A percentile compares a stretch with the other conserved stretches of the same genome.
These are phyloP conservation scores for Pseudopithomyces maydicus DNA, from an alignment of 2,329 filamentous ascomycete genomes.

Conservation along the genomic window DNA sequence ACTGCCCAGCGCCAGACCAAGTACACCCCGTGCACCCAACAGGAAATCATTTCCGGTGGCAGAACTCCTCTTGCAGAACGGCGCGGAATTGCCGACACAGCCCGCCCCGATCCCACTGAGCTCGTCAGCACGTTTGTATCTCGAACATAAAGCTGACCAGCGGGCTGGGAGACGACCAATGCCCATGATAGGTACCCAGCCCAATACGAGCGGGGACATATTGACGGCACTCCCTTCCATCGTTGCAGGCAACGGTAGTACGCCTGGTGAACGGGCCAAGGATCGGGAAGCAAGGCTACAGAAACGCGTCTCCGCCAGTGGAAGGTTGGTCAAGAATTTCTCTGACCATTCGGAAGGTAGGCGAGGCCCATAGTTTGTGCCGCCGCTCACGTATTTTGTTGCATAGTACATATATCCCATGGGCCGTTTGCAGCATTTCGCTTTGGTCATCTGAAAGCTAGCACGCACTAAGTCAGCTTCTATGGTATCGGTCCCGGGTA, in stretches of 20 bases:
- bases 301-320: slow-evolving; percentile 47
- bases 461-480: slow-evolving; percentile 7
- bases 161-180: slow-evolving; percentile 42
- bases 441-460: slow-evolving; percentile 37
- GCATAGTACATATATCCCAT: slow-evolving; percentile 43
- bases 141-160: slow-evolving; percentile 74
- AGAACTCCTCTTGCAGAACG: slow-evolving; percentile 91
- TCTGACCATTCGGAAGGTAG: slow-evolving; percentile 39
- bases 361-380: slow-evolving; percentile 36
- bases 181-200: slow-evolving; percentile 57
- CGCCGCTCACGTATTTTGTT: slow-evolving; percentile 35
- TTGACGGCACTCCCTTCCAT: slow-evolving; percentile 66
- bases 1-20: slow-evolving; percentile 46
- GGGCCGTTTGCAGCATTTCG: slow-evolving; percentile 35
- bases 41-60: slow-evolving; percentile 78
- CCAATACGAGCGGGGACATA: slow-evolving; percentile 58
- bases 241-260: slow-evolving; percentile 46
- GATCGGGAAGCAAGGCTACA: slow-evolving; percentile 45
- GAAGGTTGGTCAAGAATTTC: slow-evolving; percentile 46
- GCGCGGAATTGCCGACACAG: slow-evolving; percentile 78
- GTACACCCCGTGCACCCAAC: slow-evolving; percentile 44
- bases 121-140: slow-evolving; percentile 77
- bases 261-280: slow-evolving; percentile 43
- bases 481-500: neutral
- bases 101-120: slow-evolving; percentile 85